Evolutionary conservation across 148 eudicot species (phyloP), one percentile per base, ranked within the genome.

Genomic region (Amaranthus palmeri): DNA sequence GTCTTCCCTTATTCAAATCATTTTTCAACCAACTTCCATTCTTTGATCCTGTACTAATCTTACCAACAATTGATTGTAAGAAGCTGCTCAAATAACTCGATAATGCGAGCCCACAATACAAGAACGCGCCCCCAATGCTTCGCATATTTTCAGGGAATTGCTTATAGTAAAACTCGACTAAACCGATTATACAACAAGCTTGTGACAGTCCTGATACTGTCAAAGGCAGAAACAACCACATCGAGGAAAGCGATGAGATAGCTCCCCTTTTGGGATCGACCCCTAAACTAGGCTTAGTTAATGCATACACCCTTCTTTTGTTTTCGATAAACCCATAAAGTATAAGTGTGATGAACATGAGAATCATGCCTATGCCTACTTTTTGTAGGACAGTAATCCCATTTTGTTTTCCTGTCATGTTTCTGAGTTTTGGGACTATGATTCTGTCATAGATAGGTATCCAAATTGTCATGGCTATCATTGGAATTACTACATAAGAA

Each of bases 101-200:
- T 65, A 78, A 55, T 6, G 92, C 92, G 48, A 83, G 54, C 61
- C 90, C 90, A 51, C 85, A 83, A 42, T 83, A 87, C 62, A 88
- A 70, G 50, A 83, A 86, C 7, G 97, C 80, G 2, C 85, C 86
- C 8, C 81, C 96, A 54, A 90, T 75, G 68, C 92, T 90, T 67
- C 90, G 83, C 96, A 90, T 90, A 9, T 85, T 86, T 71, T 90
- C 90, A 4, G 96, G 92, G 13, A 90, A 81, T 70, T 90, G 86
- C 54, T 80, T 86, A 68, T 87, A 87, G 50, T 76, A 90, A 54
- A 90, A 88, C 67, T 90, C 92, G 10, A 83, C 79, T 6, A 67
- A 71, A 2, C 85, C 86, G 2, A 88, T 75, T 40, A 81, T 48
- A 4, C 79, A 7, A 48, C 88, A 88, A 3, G 88, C 88, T 58